Conservation (phyloP, 192 early-diverging fungal species). For the Coemansia sp. region DNA sequence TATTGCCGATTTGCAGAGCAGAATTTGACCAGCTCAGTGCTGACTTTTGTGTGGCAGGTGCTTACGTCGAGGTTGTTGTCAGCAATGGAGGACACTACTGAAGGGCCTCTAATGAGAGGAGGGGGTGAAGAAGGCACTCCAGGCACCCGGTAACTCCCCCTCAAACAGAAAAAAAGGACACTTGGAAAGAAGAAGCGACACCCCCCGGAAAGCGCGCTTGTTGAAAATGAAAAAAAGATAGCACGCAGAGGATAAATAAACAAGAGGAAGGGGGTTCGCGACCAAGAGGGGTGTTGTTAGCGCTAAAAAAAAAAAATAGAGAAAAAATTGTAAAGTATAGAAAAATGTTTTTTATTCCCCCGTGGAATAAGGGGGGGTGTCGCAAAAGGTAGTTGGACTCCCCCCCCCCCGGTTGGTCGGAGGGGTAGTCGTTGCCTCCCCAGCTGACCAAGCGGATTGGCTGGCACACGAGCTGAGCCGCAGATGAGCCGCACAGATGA, state of each 20-base stretch:
- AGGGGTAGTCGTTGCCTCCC: no score
- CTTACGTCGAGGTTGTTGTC: no score
- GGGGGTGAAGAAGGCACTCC: not conserved
- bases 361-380: not conserved
- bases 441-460: not conserved
- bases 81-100: no score
- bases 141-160: not conserved
- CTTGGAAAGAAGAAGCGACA: not conserved
- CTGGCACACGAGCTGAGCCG: not conserved
- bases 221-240: not conserved
- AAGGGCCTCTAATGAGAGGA: no score
- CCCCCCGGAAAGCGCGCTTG: not conserved
- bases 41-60: no score
- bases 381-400: not conserved
- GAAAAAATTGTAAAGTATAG: not conserved
- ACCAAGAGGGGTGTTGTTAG: no score
- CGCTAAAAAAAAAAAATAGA: not conserved
- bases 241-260: constrained; percentile 6
- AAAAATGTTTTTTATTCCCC: no score
- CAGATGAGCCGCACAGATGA: not conserved
- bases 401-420: no score
- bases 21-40: no score
- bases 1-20: no score
- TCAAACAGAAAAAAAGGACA: not conserved
- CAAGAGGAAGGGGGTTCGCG: no score